Evolutionary conservation across 768 basidiomycete genomes (phyloP), one percentile per base, ranked within the genome.

Genomic region (Boletus pseudo-olivaceus): DNA sequence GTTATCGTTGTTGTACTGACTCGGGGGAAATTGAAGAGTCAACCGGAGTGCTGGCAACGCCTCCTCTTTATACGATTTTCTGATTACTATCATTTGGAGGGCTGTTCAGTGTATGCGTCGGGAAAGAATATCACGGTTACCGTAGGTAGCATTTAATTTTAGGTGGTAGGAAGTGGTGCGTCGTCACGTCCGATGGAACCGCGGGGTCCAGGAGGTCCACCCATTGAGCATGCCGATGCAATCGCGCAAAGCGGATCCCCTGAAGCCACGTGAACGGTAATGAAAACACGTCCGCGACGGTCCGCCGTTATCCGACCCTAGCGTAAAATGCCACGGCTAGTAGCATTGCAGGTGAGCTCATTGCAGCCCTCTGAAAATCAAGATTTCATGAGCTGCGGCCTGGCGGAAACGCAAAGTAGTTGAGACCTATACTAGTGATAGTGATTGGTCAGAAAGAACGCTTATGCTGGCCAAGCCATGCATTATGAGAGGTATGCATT

Each of bases 131-230:
- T 1, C 1, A 12, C 12, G 27, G 50, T 48, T 35, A 7, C 44
- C 17, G n/a, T n/a, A n/a, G n/a, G n/a, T n/a, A n/a, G n/a, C n/a
- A 33, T 33, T 46, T 45, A 19, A 26, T 59, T 59, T 55, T 29
- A 38, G 59, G 43, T 38, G 50, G 37, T 42, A 51, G 34, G 51
- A 49, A 40, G 47, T 10, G 11, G 20, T 42, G 17, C 2, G 27
- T 15, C 19, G 40, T 35, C 38, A 57, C 45, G 58, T 65, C 63
- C 63, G 63, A 65, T 60, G 49, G 34, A 60, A 65, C 47, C 63
- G 64, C 51, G 64, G 41, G 59, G 50, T 15, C 49, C 41, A 54
- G 23, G 41, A 29, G 32, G 19, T 19, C 7, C 26, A 27, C 34
- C 37, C 38, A 23, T 19, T 46, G 46, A 27, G 35, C 4, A 39